Conservation (phyloP, 1,284 basidiomycete species). For the Melampsora americana region DNA sequence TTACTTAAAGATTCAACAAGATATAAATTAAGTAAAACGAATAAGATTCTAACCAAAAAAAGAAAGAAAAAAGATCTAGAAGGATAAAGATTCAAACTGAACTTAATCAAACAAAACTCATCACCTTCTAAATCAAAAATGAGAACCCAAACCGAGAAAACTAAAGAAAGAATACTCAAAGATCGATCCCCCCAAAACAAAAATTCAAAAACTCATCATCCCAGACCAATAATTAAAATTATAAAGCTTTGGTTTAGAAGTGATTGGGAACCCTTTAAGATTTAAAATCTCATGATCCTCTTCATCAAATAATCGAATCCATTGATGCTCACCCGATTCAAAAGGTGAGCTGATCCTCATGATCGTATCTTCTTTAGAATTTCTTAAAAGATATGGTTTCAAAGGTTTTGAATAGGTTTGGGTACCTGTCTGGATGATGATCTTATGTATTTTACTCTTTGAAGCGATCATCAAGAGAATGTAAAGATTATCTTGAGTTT, state of each 20-base stretch:
- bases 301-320: conserved; percentile 6
- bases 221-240: conserved; percentile 45
- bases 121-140: no score
- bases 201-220: conserved; percentile 4
- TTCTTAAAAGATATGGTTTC: neutral
- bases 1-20: no score
- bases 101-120: no score
- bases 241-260: conserved; percentile 1
- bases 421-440: conserved; percentile 11
- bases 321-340: conserved; percentile 7
- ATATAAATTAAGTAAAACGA: no score
- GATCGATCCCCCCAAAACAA: no score
- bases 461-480: conserved; percentile 14
- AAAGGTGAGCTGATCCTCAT: conserved; percentile 17
- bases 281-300: neutral
- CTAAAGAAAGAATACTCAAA: no score
- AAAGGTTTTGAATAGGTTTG: neutral
- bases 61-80: no score
- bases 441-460: neutral
- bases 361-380: conserved; percentile 16
- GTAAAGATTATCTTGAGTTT: conserved; percentile 26
- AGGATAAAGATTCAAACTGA: no score
- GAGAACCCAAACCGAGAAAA: no score
- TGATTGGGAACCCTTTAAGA: conserved; percentile 12
- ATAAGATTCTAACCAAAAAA: no score